Percentiles rank a stretch among this genome's conserved stretches.
These are phyloP conservation scores for Hemileccinum rubropunctum DNA, from an alignment of 768 basidiomycete genomes.

Conservation along the genomic window DNA sequence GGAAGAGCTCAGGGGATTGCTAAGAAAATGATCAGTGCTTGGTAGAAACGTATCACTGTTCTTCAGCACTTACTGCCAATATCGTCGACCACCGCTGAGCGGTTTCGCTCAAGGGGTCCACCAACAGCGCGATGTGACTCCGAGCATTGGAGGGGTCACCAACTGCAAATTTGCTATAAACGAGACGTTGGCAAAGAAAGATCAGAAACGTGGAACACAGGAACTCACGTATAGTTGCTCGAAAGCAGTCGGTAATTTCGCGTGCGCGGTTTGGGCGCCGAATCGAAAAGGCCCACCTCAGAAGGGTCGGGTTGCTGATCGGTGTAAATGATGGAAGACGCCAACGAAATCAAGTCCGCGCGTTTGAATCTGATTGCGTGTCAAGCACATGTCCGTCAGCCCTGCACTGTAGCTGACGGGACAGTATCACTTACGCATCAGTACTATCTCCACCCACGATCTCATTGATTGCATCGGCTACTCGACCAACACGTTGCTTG, in stretches of 20 bases:
- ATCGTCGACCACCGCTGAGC: constrained; percentile 87
- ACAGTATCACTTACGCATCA: constrained; percentile 40
- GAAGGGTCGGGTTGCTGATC: constrained; percentile 72
- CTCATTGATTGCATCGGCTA: constrained; percentile 61
- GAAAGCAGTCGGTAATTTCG: constrained; percentile 59
- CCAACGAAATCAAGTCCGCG: constrained; percentile 59
- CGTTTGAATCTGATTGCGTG: constrained; percentile 43
- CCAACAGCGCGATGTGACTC: constrained; percentile 64
- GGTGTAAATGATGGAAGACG: constrained; percentile 69
- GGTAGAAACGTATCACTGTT: neutral
- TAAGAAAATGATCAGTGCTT: constrained; percentile 4
- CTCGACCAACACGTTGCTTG: constrained; percentile 63
- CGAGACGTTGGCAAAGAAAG: neutral
- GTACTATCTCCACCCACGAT: constrained; percentile 41
- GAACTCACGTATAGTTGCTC: constrained; percentile 61
- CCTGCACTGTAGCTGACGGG: neutral
- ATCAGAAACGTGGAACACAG: neutral
- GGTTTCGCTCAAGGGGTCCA: constrained; percentile 83
- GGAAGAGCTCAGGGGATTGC: constrained; percentile 41
- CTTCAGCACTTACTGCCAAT: constrained; percentile 52
- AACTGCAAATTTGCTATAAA: constrained; percentile 57
- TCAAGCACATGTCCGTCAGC: neutral
- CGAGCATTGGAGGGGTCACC: constrained; percentile 69
- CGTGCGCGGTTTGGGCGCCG: constrained; percentile 56
- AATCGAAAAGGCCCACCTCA: constrained; percentile 69